Conservation (phyloP, 2,329 filamentous ascomycete species). For the Simplicillium sp. region DNA sequence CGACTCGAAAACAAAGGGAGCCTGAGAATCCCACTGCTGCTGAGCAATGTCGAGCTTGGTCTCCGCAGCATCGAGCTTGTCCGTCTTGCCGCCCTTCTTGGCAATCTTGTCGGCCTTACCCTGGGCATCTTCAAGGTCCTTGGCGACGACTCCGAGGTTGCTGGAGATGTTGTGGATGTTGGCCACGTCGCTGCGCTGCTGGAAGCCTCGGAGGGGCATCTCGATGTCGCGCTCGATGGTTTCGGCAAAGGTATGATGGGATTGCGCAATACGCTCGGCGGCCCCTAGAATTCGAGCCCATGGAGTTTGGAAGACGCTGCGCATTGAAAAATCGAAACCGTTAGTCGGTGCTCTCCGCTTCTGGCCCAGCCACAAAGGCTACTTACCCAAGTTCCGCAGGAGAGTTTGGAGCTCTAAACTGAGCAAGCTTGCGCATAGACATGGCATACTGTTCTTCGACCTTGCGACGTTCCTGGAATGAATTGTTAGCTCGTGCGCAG, state of each 20-base stretch:
- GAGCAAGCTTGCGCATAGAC: slow-evolving; percentile 70
- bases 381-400: slow-evolving; percentile 79
- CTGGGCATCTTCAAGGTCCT: slow-evolving; percentile 75
- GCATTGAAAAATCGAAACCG: background rate
- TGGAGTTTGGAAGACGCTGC: slow-evolving; percentile 77
- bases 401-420: slow-evolving; percentile 64
- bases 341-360: background rate
- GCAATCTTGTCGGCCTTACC: slow-evolving; percentile 77
- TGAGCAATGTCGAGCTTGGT: slow-evolving; percentile 67
- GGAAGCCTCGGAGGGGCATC: slow-evolving; percentile 68
- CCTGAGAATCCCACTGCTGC: slow-evolving; percentile 86
- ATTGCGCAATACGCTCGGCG: slow-evolving; percentile 70
- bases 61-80: slow-evolving; percentile 68
- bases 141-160: slow-evolving; percentile 73
- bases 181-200: slow-evolving; percentile 64
- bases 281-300: slow-evolving; percentile 83
- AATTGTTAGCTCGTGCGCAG: slow-evolving; percentile 4
- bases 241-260: slow-evolving; percentile 71
- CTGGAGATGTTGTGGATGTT: slow-evolving; percentile 72
- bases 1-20: slow-evolving; percentile 89
- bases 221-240: slow-evolving; percentile 88
- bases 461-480: slow-evolving; percentile 72
- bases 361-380: background rate
- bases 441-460: slow-evolving; percentile 85
- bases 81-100: slow-evolving; percentile 69